Conservation (phyloP, 176 grass and related monocot species). For the Raddia distichophylla region DNA sequence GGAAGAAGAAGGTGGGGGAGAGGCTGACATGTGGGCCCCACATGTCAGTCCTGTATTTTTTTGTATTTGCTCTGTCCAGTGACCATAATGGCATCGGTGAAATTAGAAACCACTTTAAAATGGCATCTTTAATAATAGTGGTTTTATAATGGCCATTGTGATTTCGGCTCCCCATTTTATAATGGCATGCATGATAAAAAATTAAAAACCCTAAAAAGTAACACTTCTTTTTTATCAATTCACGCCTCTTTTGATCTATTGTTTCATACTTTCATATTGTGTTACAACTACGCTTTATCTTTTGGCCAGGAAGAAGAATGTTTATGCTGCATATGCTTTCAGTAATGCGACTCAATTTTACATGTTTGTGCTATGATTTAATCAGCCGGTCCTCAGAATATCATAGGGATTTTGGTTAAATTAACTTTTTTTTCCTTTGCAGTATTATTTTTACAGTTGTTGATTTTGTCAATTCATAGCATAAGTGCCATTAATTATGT, state of each 20-base stretch:
- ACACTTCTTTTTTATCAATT: not conserved
- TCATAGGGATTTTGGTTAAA: not conserved
- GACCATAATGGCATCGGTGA: too few species aligned
- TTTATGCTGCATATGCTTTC: slow-evolving; percentile 4
- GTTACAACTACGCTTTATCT: not conserved
- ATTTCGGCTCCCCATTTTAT: too few species aligned
- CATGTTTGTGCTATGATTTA: slow-evolving; percentile 23
- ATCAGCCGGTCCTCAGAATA: not conserved
- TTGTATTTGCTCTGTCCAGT: too few species aligned
- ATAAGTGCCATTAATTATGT: slow-evolving; percentile 14
- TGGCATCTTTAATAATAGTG: too few species aligned
- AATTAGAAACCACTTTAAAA: too few species aligned
- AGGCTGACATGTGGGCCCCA: too few species aligned
- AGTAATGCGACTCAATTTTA: not conserved
- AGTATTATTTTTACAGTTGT: not conserved
- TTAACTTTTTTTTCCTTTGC: not conserved
- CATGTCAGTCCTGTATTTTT: too few species aligned
- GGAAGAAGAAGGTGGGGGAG: too few species aligned
- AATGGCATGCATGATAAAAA: too few species aligned
- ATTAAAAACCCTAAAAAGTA: too few species aligned
- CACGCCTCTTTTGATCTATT: too few species aligned
- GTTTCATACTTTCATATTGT: not conserved
- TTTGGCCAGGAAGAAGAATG: not conserved
- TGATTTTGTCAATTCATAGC: slow-evolving; percentile 20
- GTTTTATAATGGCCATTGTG: too few species aligned